Percentiles rank a stretch among this genome's conserved stretches.
phyloP scores from a whole-genome alignment of 768 basidiomycete species.

The Ramaria rubella region DNA sequence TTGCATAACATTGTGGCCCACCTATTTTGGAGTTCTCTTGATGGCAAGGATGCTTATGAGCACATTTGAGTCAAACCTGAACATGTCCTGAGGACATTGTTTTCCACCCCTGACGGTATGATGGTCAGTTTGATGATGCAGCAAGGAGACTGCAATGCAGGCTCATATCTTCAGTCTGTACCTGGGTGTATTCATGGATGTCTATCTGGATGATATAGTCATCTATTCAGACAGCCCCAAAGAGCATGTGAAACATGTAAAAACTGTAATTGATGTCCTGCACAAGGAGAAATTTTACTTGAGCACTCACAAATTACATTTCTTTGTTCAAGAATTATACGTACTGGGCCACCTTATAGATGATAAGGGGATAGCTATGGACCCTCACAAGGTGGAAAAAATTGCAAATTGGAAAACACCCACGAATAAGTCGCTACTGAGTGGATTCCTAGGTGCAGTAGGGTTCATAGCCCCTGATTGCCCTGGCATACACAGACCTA shows the following conservation, averaged over 20 bases:
- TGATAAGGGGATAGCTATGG: conserved; percentile 34
- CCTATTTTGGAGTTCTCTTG: conserved; percentile 19
- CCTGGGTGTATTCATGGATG: conserved; percentile 29
- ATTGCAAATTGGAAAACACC: conserved; percentile 27
- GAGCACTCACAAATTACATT: conserved; percentile 28
- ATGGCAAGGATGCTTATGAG: conserved; percentile 29
- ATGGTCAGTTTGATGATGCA: conserved; percentile 38
- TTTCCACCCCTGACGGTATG: conserved; percentile 36
- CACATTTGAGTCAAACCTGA: conserved; percentile 24
- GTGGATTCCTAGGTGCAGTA: conserved; percentile 29
- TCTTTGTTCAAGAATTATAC: conserved; percentile 18
- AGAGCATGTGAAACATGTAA: conserved; percentile 26
- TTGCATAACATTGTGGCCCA: conserved; percentile 17
- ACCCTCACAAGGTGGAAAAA: conserved; percentile 34
- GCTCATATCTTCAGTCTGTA: conserved; percentile 26
- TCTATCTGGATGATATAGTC: conserved; percentile 31
- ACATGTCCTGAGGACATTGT: conserved; percentile 21
- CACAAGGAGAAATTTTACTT: conserved; percentile 30
- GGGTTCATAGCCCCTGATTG: conserved; percentile 32
- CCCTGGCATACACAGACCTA: conserved; percentile 29
- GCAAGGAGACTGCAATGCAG: conserved; percentile 26
- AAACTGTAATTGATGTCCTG: conserved; percentile 29
- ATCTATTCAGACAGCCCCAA: conserved; percentile 26
- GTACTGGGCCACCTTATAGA: conserved; percentile 31
- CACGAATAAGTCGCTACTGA: conserved; percentile 27